Evolutionary conservation across 768 basidiomycete genomes (phyloP).

Genomic region (Saitozyma sp.): DNA sequence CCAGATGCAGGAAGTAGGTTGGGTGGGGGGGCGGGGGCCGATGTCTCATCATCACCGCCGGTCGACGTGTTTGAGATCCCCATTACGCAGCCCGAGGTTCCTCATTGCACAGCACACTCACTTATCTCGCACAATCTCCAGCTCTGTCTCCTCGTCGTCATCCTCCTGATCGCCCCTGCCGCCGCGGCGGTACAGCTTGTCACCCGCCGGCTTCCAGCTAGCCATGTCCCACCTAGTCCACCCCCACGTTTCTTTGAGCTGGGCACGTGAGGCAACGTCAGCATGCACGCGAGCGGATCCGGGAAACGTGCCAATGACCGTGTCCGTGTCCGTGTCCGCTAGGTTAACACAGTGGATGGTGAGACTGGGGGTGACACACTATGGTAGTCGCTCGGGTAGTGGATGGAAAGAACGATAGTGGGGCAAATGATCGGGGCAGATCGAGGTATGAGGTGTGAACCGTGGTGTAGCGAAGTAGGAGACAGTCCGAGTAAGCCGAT

Average conservation of each 20-base stretch:
- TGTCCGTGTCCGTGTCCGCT: no score
- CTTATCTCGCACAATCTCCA: conserved; percentile 42
- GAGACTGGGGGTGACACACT: neutral
- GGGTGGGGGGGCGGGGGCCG: no score
- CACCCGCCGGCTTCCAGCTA: conserved; percentile 37
- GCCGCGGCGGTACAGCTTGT: conserved; percentile 24
- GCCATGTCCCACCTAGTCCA: conserved; percentile 48
- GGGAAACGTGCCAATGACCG: no score
- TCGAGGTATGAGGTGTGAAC: neutral
- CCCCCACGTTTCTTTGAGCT: conserved; percentile 51
- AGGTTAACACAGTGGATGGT: neutral
- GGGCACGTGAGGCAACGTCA: no score
- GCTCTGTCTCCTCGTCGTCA: conserved; percentile 14
- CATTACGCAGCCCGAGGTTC: no score
- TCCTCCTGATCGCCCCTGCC: conserved; percentile 12
- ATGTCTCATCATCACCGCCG: no score
- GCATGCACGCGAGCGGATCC: no score
- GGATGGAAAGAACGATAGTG: neutral
- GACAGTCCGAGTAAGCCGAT: neutral
- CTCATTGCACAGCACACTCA: conserved; percentile 14
- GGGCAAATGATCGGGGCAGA: neutral
- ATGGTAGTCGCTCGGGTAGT: no score
- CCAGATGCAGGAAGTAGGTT: no score
- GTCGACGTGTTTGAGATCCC: no score
- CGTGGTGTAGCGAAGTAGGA: neutral